Percentiles rank a stretch among this genome's conserved stretches.
Conservation (phyloP, 306 rosid species). For the Acacia crassicarpa region DNA sequence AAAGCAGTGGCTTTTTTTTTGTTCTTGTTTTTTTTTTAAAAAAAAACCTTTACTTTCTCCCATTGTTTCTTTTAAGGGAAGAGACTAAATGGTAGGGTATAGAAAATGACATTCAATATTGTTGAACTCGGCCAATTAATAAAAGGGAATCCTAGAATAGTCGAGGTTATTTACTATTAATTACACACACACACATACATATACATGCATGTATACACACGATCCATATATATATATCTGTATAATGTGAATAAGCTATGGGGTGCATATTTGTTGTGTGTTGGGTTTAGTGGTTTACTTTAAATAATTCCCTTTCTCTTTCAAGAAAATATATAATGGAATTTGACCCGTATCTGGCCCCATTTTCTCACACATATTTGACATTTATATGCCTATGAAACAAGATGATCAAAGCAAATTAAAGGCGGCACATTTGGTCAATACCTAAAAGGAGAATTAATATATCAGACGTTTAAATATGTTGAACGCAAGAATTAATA, state of each 20-base stretch:
- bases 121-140: constrained; percentile 27
- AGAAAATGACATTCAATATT: constrained; percentile 62
- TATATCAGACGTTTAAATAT: constrained; percentile 20
- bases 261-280: neutral
- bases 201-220: neutral
- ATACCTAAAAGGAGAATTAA: constrained; percentile 63
- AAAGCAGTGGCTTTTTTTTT: constrained; percentile 7
- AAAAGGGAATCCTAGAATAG: constrained; percentile 73
- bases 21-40: neutral
- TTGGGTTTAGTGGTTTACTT: neutral
- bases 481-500: constrained; percentile 28
- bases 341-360: constrained; percentile 47
- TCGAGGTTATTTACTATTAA: neutral
- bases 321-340: constrained; percentile 33
- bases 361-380: constrained; percentile 48
- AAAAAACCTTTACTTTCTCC: constrained; percentile 25
- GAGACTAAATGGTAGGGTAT: constrained; percentile 54
- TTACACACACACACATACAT: neutral
- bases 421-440: constrained; percentile 51
- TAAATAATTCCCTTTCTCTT: neutral
- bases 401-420: constrained; percentile 41
- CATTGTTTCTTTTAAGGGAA: constrained; percentile 51
- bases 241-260: constrained; percentile 35
- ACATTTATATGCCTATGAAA: constrained; percentile 41
- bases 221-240: neutral